A percentile compares a stretch with the other conserved stretches of the same genome.
Evolutionary conservation across 225 moss, liverwort and hornwort genomes (phyloP).

Genomic region (Physcomitrium patens): DNA sequence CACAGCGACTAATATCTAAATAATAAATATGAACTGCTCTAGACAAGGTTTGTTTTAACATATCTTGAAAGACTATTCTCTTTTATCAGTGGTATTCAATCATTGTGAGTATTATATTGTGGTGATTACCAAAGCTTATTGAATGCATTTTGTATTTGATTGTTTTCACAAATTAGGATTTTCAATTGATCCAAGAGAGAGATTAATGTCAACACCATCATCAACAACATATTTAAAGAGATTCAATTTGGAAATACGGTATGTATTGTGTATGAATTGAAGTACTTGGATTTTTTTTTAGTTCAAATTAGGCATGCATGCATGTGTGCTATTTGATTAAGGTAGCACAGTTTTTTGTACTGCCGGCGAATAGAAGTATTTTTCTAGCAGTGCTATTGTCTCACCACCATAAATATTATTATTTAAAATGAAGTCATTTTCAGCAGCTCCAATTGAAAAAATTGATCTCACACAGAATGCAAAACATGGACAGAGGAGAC

Average conservation of each 20-base stretch:
- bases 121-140: neutral
- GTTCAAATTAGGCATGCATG: slow-evolving; percentile 40
- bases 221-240: slow-evolving; percentile 60
- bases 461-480: slow-evolving; percentile 47
- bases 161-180: slow-evolving; percentile 71
- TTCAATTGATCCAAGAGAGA: slow-evolving; percentile 60
- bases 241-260: slow-evolving; percentile 22
- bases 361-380: slow-evolving; percentile 49
- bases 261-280: slow-evolving; percentile 44
- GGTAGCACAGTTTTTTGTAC: slow-evolving; percentile 56
- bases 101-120: no score
- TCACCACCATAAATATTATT: slow-evolving; percentile 59
- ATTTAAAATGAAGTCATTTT: slow-evolving; percentile 70
- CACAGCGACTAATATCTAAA: neutral
- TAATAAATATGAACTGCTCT: no score
- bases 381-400: slow-evolving; percentile 54
- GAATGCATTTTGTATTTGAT: no score
- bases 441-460: slow-evolving; percentile 49
- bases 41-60: no score
- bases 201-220: slow-evolving; percentile 68
- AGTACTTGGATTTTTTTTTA: slow-evolving; percentile 41
- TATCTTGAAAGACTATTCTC: no score
- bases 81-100: no score
- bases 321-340: slow-evolving; percentile 44
- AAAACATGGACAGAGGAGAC: slow-evolving; percentile 59